Base-by-base conservation (phyloP, 2,329 filamentous ascomycete genomes). In the Fusarium sp. region DNA sequence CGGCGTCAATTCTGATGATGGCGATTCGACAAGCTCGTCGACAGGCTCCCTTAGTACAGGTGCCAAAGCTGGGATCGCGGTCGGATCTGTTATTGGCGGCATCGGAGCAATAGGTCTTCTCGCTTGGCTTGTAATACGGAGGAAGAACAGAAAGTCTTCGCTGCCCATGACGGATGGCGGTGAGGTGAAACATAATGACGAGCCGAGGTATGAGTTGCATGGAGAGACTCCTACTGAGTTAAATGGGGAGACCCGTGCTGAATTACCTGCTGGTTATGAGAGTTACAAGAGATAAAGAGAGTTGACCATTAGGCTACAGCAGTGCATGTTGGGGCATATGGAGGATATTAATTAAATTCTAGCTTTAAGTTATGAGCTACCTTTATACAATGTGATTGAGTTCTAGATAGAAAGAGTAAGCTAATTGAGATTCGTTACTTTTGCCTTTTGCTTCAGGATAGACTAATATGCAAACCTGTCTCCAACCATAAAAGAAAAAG, bases 41-140 rank as follows among this genome's bases (percentile, higher is more conserved):
- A 11, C 31, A 15, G 15, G 8, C 10, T 33, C 52, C 6, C 43
- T 49, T 10, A 49, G n/a, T 24, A 39, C 52, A 3, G 43, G 52
- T 5, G 43, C 52, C 15, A 56, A 39, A 33, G 52, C 52, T 40
- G 52, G 52, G 1, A 39, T 56, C 11, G 43, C 52, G 3, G 24
- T 56, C 6, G 43, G 52, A 11, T 38, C 43, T 5, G 33, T 56
- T 3, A 24, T 56, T 24, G 52, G 52, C 24, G 43, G 33, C 14
- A 17, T 56, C 4, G 52, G 43, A 24, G n/a, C 2, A 9, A 49
- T 56, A 1, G 33, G 52, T 5, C 22, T 56, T n/a, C 1, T 49
- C 1, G 43, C 43, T 21, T 56, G 52, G 52, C n/a, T 49, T 19
- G 5, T 55, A 7, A 31, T 55, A 11, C n/a, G 45, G 45, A 47